A percentile compares a stretch with the other conserved stretches of the same genome.
phyloP scores from a whole-genome alignment of 495 filamentous ascomycete genomes.

The Hypoxylon cercidicola region DNA sequence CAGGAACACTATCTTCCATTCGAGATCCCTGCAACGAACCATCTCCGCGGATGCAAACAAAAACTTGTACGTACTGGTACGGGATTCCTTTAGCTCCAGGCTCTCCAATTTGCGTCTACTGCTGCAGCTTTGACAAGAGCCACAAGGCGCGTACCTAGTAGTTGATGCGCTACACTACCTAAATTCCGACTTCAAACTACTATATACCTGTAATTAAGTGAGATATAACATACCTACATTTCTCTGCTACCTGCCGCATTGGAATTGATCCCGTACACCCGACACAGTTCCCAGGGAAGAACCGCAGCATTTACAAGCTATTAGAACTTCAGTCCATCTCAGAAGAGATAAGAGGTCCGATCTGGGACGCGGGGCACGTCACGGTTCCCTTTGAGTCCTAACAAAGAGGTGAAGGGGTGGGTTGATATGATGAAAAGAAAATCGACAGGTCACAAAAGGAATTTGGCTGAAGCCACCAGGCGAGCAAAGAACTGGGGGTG shows the following conservation, averaged over 20 bases:
- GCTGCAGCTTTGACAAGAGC: neutral
- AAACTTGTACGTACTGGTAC: neutral
- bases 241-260: constrained; percentile 9
- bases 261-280: neutral
- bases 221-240: neutral
- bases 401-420: neutral
- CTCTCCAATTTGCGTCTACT: neutral
- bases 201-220: no score
- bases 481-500: no score
- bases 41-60: neutral
- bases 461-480: neutral
- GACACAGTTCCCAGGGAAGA: neutral
- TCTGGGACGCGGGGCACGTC: no score
- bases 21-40: constrained; percentile 5
- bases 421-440: neutral
- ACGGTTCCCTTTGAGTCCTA: neutral
- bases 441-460: constrained; percentile 1
- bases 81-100: no score
- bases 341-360: no score
- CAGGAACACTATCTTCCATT: neutral
- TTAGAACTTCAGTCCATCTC: no score
- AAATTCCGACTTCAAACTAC: no score
- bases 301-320: neutral
- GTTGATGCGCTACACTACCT: no score
- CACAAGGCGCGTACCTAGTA: neutral